phyloP scores from a whole-genome alignment of 2,329 filamentous ascomycete genomes.

The Clonostachys byssicola region DNA sequence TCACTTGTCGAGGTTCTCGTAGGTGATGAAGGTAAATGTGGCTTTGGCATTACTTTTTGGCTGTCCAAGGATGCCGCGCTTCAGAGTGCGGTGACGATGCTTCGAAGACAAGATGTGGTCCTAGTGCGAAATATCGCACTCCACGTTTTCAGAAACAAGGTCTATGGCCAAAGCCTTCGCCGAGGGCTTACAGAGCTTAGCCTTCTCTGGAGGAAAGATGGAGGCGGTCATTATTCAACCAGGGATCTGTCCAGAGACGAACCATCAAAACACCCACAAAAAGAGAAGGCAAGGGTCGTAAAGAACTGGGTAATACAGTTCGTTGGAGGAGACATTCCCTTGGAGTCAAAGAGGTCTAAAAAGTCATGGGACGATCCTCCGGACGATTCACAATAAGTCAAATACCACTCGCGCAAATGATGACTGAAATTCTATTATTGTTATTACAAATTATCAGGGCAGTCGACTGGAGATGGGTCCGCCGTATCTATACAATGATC shows the following conservation, averaged over 20 bases:
- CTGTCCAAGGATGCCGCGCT: conserved; percentile 38
- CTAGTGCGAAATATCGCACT: conserved; percentile 77
- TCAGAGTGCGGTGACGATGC: conserved; percentile 24
- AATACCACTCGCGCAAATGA: too few relatives aligned
- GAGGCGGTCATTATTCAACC: conserved; percentile 51
- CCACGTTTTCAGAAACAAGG: conserved; percentile 67
- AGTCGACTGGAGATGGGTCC: too few relatives aligned
- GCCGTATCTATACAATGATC: too few relatives aligned
- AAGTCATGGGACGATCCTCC: conserved; percentile 33
- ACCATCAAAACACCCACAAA: conserved; percentile 37
- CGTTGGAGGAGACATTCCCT: conserved; percentile 39
- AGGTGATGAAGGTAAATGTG: conserved; percentile 78
- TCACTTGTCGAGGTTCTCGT: conserved; percentile 74
- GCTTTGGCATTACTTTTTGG: conserved; percentile 86
- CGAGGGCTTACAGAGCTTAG: conserved; percentile 66
- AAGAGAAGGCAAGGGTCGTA: conserved; percentile 62
- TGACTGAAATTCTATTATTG: too few relatives aligned
- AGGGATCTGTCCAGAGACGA: conserved; percentile 34
- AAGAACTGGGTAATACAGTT: conserved; percentile 73
- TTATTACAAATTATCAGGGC: too few relatives aligned
- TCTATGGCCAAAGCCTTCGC: conserved; percentile 81
- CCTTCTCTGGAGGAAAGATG: conserved; percentile 53
- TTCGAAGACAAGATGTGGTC: conserved; percentile 73
- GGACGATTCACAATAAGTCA: conserved; percentile 28
- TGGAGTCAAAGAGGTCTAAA: conserved; percentile 7